phyloP scores from a whole-genome alignment of 2,329 filamentous ascomycete genomes.

The Helotiales sp. region DNA sequence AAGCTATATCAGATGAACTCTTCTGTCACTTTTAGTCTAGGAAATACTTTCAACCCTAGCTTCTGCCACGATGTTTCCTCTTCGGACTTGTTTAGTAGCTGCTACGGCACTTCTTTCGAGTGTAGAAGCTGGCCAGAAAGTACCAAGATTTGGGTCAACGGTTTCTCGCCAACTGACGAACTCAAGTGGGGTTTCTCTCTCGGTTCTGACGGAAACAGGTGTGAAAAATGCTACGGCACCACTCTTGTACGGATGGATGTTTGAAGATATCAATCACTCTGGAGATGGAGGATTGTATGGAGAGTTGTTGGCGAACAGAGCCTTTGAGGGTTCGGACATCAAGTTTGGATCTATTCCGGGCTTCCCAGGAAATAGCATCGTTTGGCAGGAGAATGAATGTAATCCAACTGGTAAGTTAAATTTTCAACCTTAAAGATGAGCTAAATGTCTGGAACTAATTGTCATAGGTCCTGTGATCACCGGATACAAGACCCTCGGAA shows the following conservation, averaged over 20 bases:
- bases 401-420: conserved; percentile 29
- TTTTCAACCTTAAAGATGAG: conserved; percentile 40
- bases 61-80: background rate
- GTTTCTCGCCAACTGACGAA: conserved; percentile 3
- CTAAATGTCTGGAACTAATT: background rate
- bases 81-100: background rate
- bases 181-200: conserved; percentile 21
- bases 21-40: background rate
- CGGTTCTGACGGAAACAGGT: conserved; percentile 24
- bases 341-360: conserved; percentile 20
- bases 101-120: background rate
- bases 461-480: conserved; percentile 53
- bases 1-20: background rate
- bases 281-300: conserved; percentile 75
- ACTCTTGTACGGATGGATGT: conserved; percentile 36
- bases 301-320: conserved; percentile 70
- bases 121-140: background rate
- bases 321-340: conserved; percentile 58
- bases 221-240: conserved; percentile 33
- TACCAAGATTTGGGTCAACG: background rate
- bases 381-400: conserved; percentile 28
- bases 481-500: conserved; percentile 58
- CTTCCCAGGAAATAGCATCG: conserved; percentile 17
- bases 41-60: background rate
- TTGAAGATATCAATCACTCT: conserved; percentile 37